These are phyloP conservation scores for sunflower (Helianthus annuus) DNA, from an alignment of 129 eudicot genomes.

Conservation along the genomic window HanXRQr2.0-SUNRISE NC_035438.2:30646025-30646524, in stretches of 20 bases:
- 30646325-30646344: slow-evolving; percentile 79
- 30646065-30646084: slow-evolving; percentile 97
- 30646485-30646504: slow-evolving; percentile 3
- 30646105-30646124: slow-evolving; percentile 84
- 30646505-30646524: slow-evolving; percentile 63
- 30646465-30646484: background rate
- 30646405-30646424: background rate
- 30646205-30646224: background rate
- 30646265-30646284: slow-evolving; percentile 81
- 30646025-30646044: slow-evolving; percentile 47
- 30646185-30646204: background rate
- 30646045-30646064: slow-evolving; percentile 97
- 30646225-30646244: slow-evolving; percentile 37
- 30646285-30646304: slow-evolving; percentile 86
- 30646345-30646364: slow-evolving; percentile 89
- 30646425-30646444: background rate
- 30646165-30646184: background rate
- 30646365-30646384: slow-evolving; percentile 27
- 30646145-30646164: background rate
- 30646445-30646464: slow-evolving; percentile 2
- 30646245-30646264: slow-evolving; percentile 91
- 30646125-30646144: slow-evolving; percentile 2
- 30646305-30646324: slow-evolving; percentile 87
- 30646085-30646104: slow-evolving; percentile 99
- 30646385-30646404: background rate